Evolutionary conservation across 176 grass and related monocot species (phyloP).

Genomic region (Sorghum bicolor): Sorghum_bicolor_NCBIv3 NC_012870.2:74217501-74218000

Average conservation of each 20-base stretch:
- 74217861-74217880: slow-evolving; percentile 57
- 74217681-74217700: slow-evolving; percentile 67
- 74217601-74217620: not conserved
- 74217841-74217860: slow-evolving; percentile 39
- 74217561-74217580: slow-evolving; percentile 11
- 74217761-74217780: slow-evolving; percentile 22
- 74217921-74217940: slow-evolving; percentile 62
- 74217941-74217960: slow-evolving; percentile 77
- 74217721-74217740: slow-evolving; percentile 58
- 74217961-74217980: slow-evolving; percentile 60
- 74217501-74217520: slow-evolving; percentile 38
- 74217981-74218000: slow-evolving; percentile 26
- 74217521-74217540: slow-evolving; percentile 39
- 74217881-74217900: slow-evolving; percentile 66
- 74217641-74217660: not conserved
- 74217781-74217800: not conserved
- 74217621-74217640: no score
- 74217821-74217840: not conserved
- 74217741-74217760: slow-evolving; percentile 55
- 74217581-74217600: not conserved
- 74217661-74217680: slow-evolving; percentile 33
- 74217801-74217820: not conserved
- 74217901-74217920: slow-evolving; percentile 47
- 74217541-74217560: slow-evolving; percentile 30
- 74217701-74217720: slow-evolving; percentile 64